Percentiles rank a stretch among this genome's conserved stretches.
These are phyloP conservation scores for Zymoseptoria crescenta DNA, from an alignment of 2,329 filamentous ascomycete species.

Conservation along the genomic window DNA sequence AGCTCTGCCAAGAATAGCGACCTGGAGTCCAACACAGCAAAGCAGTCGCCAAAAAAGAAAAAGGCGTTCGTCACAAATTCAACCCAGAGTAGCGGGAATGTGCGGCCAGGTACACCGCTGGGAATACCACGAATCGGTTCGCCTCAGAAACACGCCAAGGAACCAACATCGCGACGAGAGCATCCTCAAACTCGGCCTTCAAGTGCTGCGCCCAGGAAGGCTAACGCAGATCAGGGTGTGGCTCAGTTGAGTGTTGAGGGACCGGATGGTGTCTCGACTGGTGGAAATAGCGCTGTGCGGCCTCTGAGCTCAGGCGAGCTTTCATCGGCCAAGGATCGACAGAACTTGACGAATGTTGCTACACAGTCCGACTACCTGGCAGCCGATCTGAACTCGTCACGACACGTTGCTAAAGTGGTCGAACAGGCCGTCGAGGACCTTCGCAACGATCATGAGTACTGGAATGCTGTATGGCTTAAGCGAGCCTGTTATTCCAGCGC, in stretches of 20 bases:
- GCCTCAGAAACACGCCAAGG: not conserved
- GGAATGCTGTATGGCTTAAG: constrained; percentile 15
- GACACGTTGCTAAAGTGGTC: constrained; percentile 18
- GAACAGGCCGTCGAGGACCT: constrained; percentile 22
- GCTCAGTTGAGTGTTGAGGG: not conserved
- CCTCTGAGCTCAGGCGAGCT: not conserved
- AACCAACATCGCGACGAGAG: not conserved
- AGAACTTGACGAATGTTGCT: not conserved
- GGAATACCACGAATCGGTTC: not conserved
- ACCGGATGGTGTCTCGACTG: not conserved
- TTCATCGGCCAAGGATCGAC: not conserved
- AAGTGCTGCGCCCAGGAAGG: not conserved
- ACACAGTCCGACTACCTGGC: not conserved
- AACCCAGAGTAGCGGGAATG: not conserved
- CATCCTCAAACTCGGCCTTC: not conserved
- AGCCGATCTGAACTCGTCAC: not conserved
- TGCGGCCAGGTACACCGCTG: not conserved
- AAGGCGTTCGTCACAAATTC: not conserved
- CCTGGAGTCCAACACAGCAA: not conserved
- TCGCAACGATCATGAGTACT: constrained; percentile 23
- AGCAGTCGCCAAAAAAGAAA: not conserved
- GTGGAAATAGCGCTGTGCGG: not conserved
- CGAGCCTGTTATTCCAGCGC: constrained; percentile 11
- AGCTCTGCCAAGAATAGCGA: not conserved
- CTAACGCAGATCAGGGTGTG: not conserved